Evolutionary conservation across 176 grass and related monocot genomes (phyloP).

Genomic region (Avena atlantica): DNA sequence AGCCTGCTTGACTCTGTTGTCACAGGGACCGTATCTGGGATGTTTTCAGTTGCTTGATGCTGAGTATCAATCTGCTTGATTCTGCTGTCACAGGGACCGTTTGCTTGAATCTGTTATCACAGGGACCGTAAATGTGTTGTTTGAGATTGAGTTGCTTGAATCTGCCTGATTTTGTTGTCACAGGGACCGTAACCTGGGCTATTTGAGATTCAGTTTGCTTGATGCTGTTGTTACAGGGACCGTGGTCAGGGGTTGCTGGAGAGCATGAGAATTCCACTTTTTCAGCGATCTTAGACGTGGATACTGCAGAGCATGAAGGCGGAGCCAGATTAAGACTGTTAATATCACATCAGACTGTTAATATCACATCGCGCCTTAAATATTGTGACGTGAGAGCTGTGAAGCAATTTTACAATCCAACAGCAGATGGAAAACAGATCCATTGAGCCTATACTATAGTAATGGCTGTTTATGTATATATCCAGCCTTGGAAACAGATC

Average conservation of each 20-base stretch:
- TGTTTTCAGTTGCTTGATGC: not conserved
- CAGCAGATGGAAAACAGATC: not conserved
- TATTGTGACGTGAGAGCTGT: not conserved
- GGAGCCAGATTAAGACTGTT: not conserved
- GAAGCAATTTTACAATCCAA: not conserved
- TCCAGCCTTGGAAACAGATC: constrained; percentile 2
- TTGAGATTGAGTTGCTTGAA: not conserved
- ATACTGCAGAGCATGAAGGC: not conserved
- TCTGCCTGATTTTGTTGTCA: not conserved
- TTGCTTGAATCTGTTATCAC: not conserved
- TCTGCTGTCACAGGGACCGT: not conserved
- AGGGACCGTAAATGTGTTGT: not conserved
- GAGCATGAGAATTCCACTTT: not conserved
- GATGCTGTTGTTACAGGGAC: too few relatives aligned
- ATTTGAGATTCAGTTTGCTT: not conserved
- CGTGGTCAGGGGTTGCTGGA: too few relatives aligned
- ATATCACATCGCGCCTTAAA: not conserved
- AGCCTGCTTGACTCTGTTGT: not conserved
- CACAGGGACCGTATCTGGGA: not conserved
- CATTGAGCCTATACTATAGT: too few relatives aligned
- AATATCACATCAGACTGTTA: not conserved
- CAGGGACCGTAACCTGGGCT: not conserved
- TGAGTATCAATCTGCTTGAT: not conserved
- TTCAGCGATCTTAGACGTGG: too few relatives aligned
- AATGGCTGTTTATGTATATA: not conserved